Evolutionary conservation across 1,139 yeast species (phyloP).

Genomic region (Candida sojae): DNA sequence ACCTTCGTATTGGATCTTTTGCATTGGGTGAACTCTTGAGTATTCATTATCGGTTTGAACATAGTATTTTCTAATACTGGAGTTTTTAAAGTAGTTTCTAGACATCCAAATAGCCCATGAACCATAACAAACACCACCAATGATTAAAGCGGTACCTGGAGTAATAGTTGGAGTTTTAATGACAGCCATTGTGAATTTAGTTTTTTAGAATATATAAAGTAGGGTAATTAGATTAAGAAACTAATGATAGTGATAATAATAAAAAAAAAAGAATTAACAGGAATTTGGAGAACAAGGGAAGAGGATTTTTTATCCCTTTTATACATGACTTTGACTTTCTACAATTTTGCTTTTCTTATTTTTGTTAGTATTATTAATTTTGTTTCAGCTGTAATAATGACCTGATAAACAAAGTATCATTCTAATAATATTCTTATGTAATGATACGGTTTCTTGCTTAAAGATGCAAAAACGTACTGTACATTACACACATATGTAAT

Average conservation of each 20-base stretch:
- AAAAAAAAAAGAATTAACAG: neutral
- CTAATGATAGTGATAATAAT: neutral
- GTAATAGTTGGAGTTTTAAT: conserved; percentile 14
- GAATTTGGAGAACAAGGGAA: neutral
- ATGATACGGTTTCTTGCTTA: neutral
- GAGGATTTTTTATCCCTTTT: neutral
- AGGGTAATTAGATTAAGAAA: neutral
- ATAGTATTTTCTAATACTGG: conserved; percentile 32
- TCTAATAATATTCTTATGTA: neutral
- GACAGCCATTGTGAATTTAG: conserved; percentile 7
- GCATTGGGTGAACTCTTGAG: conserved; percentile 28
- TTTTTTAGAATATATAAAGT: neutral
- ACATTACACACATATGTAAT: neutral
- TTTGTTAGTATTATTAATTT: neutral
- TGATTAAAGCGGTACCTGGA: conserved; percentile 31
- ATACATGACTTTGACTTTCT: neutral
- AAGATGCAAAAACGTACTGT: conserved; percentile 3
- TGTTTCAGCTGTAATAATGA: neutral
- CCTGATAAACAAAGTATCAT: neutral
- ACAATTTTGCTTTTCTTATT: neutral
- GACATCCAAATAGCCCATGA: conserved; percentile 38
- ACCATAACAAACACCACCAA: conserved; percentile 40
- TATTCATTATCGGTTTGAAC: conserved; percentile 32
- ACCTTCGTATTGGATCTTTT: conserved; percentile 16
- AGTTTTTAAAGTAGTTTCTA: conserved; percentile 32